These are phyloP conservation scores for Coemansia sp. DNA, from an alignment of 192 early-diverging fungal species.

Conservation along the genomic window DNA sequence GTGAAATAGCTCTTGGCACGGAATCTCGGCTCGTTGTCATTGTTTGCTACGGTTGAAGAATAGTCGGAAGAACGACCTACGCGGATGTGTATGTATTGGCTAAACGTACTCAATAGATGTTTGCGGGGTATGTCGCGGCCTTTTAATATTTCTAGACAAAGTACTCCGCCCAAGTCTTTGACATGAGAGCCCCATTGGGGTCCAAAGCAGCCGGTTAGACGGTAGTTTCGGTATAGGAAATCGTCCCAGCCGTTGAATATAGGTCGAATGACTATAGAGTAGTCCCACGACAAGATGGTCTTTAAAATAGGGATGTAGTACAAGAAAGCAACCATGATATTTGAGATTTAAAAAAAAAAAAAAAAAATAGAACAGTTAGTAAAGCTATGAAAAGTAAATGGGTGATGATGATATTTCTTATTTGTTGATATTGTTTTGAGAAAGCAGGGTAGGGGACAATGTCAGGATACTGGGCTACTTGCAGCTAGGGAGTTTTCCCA, in stretches of 20 bases:
- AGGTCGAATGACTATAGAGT: slow-evolving; percentile 22
- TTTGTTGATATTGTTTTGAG: not conserved
- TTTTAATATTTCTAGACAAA: slow-evolving; percentile 29
- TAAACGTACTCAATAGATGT: not conserved
- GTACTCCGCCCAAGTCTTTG: not conserved
- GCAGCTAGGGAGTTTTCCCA: not conserved
- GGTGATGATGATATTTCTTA: not conserved
- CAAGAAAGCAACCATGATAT: slow-evolving; percentile 28
- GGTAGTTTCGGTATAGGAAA: slow-evolving; percentile 21
- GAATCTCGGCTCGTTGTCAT: slow-evolving; percentile 27
- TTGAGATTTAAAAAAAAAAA: not conserved
- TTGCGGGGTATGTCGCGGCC: slow-evolving; percentile 29
- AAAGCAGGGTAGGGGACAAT: slow-evolving; percentile 8
- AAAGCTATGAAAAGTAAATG: not conserved
- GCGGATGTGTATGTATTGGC: slow-evolving; percentile 32
- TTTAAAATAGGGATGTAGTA: slow-evolving; percentile 18
- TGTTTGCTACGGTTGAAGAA: slow-evolving; percentile 22
- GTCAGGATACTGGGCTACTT: not conserved
- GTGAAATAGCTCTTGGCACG: slow-evolving; percentile 34
- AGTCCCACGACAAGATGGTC: slow-evolving; percentile 13
- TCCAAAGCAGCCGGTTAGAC: slow-evolving; percentile 25
- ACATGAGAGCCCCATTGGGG: slow-evolving; percentile 11
- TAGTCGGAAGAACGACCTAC: slow-evolving; percentile 14
- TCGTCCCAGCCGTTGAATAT: slow-evolving; percentile 34
- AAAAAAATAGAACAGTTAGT: not conserved